phyloP scores from a whole-genome alignment of 2,329 filamentous ascomycete species.

The Alternaria ventricosa region DNA sequence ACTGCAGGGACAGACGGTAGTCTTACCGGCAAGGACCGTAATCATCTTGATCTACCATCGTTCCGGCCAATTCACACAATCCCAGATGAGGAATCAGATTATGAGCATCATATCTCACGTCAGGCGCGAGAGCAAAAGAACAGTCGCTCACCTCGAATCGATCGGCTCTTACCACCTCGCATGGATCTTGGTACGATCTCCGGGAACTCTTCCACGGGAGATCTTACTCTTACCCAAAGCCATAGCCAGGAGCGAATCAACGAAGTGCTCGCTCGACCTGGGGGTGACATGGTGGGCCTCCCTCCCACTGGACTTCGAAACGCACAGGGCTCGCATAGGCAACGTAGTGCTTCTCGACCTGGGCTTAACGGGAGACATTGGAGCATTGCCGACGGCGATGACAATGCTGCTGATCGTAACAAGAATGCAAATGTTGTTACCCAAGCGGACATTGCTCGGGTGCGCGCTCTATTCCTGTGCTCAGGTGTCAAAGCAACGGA shows the following conservation, averaged over 20 bases:
- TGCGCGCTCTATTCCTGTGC: slow-evolving; percentile 76
- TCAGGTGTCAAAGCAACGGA: slow-evolving; percentile 91
- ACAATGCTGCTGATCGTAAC: slow-evolving; percentile 43
- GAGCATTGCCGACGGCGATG: slow-evolving; percentile 61
- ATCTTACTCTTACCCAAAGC: slow-evolving; percentile 31
- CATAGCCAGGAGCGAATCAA: slow-evolving; percentile 37
- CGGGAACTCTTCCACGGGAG: slow-evolving; percentile 24
- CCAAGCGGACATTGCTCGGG: slow-evolving; percentile 78
- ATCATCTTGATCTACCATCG: slow-evolving; percentile 44
- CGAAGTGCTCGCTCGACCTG: slow-evolving; percentile 40
- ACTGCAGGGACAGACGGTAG: slow-evolving; percentile 35
- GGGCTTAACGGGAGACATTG: slow-evolving; percentile 57
- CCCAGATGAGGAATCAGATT: slow-evolving; percentile 27
- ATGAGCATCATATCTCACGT: slow-evolving; percentile 51
- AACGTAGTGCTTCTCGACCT: slow-evolving; percentile 42
- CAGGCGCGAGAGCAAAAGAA: slow-evolving; percentile 48
- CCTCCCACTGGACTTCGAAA: slow-evolving; percentile 41
- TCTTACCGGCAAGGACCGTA: slow-evolving; percentile 30
- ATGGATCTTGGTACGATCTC: slow-evolving; percentile 53
- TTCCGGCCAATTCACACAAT: slow-evolving; percentile 41
- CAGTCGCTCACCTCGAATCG: slow-evolving; percentile 52
- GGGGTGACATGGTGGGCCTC: slow-evolving; percentile 34
- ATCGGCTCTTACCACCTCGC: slow-evolving; percentile 56
- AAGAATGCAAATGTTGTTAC: slow-evolving; percentile 29
- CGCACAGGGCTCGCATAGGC: slow-evolving; percentile 11